These are phyloP conservation scores for Mycena leptocephala DNA, from an alignment of 768 basidiomycete species.

Conservation along the genomic window DNA sequence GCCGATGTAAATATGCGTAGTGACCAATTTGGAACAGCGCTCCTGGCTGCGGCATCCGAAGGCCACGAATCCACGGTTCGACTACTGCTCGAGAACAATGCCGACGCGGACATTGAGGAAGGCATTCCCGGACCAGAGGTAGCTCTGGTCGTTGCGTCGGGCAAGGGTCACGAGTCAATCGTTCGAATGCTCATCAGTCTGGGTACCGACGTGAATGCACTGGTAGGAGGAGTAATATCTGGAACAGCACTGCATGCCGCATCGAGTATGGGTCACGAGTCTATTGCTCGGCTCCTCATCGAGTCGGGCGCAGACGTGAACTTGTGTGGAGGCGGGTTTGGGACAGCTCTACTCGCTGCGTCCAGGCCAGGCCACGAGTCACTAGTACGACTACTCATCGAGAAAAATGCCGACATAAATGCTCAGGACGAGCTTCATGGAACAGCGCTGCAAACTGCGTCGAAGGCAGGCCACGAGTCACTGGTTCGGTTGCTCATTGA, in stretches of 20 bases:
- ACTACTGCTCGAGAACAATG: not conserved
- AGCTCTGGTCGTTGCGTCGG: not conserved
- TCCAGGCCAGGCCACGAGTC: not conserved
- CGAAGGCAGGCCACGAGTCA: no score
- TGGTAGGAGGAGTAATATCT: not conserved
- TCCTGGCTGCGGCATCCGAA: not conserved
- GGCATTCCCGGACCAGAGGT: not conserved
- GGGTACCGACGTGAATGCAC: not conserved
- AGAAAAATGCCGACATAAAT: no score
- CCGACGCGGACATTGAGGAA: not conserved
- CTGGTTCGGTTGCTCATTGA: constrained; percentile 6
- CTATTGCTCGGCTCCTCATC: constrained; percentile 2
- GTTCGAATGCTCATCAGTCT: not conserved
- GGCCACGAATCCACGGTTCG: no score
- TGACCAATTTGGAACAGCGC: not conserved
- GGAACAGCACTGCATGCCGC: constrained; percentile 15
- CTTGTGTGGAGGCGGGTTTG: not conserved
- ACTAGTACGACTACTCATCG: not conserved
- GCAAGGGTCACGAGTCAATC: no score
- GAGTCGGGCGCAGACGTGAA: no score
- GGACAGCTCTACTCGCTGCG: not conserved
- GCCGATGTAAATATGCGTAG: not conserved
- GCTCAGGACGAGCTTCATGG: no score
- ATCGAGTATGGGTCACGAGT: not conserved
- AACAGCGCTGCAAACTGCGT: no score